Evolutionary conservation across 148 eudicot species (phyloP).

Genomic region (Dianthus caryophyllus): DNA sequence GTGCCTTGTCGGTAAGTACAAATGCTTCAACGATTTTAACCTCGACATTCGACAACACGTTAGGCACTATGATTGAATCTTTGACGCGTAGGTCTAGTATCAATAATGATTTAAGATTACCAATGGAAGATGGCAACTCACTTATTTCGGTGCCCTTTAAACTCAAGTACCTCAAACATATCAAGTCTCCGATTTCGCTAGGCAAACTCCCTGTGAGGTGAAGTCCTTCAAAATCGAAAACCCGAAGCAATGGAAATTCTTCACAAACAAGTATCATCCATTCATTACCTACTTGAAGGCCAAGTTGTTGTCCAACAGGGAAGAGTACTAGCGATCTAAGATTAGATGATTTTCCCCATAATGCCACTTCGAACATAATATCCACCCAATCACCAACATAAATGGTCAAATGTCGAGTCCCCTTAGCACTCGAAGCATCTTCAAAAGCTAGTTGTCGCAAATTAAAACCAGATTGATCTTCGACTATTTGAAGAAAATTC

Average conservation of each 20-base stretch:
- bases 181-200: background rate
- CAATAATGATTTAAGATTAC: slow-evolving; percentile 12
- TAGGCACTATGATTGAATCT: background rate
- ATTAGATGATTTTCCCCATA: background rate
- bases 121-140: slow-evolving; percentile 2
- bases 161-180: slow-evolving; percentile 16
- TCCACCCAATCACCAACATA: background rate
- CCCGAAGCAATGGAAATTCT: background rate
- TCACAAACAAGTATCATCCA: background rate
- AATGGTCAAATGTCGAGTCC: background rate
- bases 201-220: background rate
- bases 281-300: too few relatives aligned
- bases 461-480: background rate
- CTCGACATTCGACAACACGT: slow-evolving; percentile 3
- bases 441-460: background rate
- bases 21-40: slow-evolving; percentile 11
- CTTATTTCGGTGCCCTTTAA: background rate
- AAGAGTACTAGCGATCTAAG: slow-evolving; percentile 15
- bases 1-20: background rate
- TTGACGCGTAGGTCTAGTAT: slow-evolving; percentile 14
- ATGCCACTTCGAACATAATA: background rate
- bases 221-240: slow-evolving; percentile 17
- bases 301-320: background rate
- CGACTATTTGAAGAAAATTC: slow-evolving; percentile 12
- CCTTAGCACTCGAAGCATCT: background rate